Evolutionary conservation across 2,329 filamentous ascomycete genomes (phyloP).

Genomic region (Fusarium pseudoanthophilum): DNA sequence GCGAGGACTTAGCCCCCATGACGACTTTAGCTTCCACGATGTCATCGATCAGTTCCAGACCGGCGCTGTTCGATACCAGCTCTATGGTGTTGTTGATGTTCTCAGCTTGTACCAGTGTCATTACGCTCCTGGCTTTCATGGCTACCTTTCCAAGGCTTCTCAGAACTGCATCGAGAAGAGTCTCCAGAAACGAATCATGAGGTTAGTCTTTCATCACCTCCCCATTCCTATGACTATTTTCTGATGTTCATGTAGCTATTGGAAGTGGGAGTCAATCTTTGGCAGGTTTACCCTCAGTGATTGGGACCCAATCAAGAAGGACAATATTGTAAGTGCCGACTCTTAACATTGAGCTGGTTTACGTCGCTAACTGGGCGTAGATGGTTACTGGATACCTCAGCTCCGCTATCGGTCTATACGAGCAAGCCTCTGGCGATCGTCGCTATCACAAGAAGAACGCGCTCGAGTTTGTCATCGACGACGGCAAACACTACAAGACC

Average conservation of each 20-base stretch:
- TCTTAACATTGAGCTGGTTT: accelerated
- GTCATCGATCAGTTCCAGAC: not conserved
- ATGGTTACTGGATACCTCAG: not conserved
- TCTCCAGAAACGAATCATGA: not conserved
- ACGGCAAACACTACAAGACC: not conserved
- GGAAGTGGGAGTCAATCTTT: not conserved
- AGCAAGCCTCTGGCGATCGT: not conserved
- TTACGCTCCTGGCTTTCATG: not conserved
- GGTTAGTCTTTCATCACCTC: accelerated
- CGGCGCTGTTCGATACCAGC: not conserved
- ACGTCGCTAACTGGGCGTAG: not conserved
- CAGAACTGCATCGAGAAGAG: not conserved
- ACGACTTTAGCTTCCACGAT: not conserved
- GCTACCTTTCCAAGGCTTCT: not conserved
- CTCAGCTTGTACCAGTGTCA: not conserved
- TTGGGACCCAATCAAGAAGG: not conserved
- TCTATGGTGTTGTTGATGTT: not conserved
- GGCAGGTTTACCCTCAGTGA: not conserved
- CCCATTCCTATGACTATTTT: accelerated
- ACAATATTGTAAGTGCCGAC: not conserved
- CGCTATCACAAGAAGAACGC: not conserved
- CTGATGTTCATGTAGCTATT: not conserved
- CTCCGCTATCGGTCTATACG: not conserved
- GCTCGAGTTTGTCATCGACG: not conserved
- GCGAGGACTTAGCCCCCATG: not conserved